Percentiles rank a stretch among this genome's conserved stretches.
These are phyloP conservation scores for Linum trigynum DNA, from an alignment of 345 rosid genomes.

Conservation along the genomic window DNA sequence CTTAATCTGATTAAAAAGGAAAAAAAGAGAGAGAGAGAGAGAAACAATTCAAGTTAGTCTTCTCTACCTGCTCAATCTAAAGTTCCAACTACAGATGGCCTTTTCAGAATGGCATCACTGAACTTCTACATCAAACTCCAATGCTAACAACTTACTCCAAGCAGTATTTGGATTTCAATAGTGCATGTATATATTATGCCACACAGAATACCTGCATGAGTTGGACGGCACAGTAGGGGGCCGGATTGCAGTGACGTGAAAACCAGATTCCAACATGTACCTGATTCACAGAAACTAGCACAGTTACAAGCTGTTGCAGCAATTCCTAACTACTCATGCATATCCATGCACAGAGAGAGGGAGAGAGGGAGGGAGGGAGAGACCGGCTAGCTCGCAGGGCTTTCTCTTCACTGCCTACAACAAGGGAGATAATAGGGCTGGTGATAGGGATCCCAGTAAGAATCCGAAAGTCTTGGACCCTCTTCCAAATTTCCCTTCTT, in stretches of 20 bases:
- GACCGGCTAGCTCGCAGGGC: constrained; percentile 83
- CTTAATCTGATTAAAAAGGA: constrained; percentile 45
- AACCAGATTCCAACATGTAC: constrained; percentile 68
- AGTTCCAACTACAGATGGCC: no score
- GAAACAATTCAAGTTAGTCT: no score
- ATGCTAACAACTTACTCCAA: no score
- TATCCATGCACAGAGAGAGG: background rate
- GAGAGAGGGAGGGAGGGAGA: constrained; percentile 14
- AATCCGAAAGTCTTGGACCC: constrained; percentile 56
- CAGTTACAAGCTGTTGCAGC: constrained; percentile 11
- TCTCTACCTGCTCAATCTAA: no score
- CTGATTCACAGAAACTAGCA: constrained; percentile 24
- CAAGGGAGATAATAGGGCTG: constrained; percentile 75
- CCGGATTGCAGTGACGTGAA: constrained; percentile 85
- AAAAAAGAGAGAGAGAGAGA: background rate
- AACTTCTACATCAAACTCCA: no score
- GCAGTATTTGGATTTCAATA: no score
- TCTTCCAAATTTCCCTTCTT: constrained; percentile 70
- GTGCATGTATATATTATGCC: no score
- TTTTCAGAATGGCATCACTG: no score
- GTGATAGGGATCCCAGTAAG: constrained; percentile 63
- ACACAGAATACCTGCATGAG: constrained; percentile 61
- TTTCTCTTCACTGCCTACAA: constrained; percentile 79
- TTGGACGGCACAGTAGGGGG: constrained; percentile 97
- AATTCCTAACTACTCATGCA: background rate